Conservation (phyloP, 306 rosid species). For the Rosa rugosa region DNA sequence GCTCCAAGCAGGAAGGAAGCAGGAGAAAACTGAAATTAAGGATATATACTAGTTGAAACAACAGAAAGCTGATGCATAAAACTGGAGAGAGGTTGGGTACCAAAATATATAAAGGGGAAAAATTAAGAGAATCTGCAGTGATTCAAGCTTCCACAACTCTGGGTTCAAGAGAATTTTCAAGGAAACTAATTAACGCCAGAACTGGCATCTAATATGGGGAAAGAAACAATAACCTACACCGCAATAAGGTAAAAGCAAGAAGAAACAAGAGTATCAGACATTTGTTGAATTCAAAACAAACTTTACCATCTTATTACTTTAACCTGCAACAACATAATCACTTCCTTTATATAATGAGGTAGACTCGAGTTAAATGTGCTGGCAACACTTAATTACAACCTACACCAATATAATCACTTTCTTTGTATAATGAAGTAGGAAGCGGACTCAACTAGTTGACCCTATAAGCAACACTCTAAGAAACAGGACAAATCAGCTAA, state of each 20-base stretch:
- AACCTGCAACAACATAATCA: conserved; percentile 16
- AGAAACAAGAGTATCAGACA: conserved; percentile 20
- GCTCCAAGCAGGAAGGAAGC: conserved; percentile 9
- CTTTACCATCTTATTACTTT: conserved; percentile 9
- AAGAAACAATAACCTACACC: not conserved
- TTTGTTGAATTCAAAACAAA: conserved; percentile 16
- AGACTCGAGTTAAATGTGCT: not conserved
- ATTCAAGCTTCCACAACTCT: not conserved
- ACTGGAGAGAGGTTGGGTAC: not conserved
- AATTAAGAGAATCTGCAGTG: conserved; percentile 1
- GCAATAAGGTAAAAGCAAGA: conserved; percentile 17
- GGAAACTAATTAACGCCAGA: conserved; percentile 10
- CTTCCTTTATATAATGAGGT: conserved; percentile 1
- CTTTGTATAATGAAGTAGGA: not conserved
- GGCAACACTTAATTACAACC: conserved; percentile 15
- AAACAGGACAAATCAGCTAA: conserved; percentile 5
- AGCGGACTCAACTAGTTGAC: not conserved
- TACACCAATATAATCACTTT: conserved; percentile 14
- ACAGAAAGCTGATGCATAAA: not conserved
- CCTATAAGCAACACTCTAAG: not conserved
- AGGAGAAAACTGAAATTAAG: not conserved
- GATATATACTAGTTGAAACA: not conserved
- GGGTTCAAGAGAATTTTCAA: not conserved
- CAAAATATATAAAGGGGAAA: conserved; percentile 9
- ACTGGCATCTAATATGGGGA: not conserved